phyloP scores from a whole-genome alignment of 2,329 filamentous ascomycete species.

The Aspergillus japonicus region DNA sequence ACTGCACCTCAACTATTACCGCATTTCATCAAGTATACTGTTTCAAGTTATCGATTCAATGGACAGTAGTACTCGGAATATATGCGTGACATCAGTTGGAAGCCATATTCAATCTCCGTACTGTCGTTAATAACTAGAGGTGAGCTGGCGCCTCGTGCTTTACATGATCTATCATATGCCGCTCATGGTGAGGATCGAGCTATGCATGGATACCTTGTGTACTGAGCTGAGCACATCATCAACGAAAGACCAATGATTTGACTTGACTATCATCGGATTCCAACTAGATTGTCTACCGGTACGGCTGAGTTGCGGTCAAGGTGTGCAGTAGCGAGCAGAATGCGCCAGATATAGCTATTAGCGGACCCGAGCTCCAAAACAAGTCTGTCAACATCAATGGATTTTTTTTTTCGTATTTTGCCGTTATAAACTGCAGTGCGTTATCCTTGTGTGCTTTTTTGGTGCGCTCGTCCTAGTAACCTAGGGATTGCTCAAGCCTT shows the following conservation, averaged over 20 bases:
- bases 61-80: too few relatives aligned
- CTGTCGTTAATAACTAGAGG: not conserved
- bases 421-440: conserved; percentile 13
- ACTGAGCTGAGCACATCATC: not conserved
- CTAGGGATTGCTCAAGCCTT: conserved; percentile 14
- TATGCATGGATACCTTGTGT: not conserved
- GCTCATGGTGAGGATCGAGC: not conserved
- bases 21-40: too few relatives aligned
- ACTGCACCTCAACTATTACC: not conserved
- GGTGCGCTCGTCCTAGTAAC: conserved; percentile 13
- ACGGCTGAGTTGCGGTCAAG: not conserved
- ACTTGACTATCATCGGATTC: too few relatives aligned
- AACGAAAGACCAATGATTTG: too few relatives aligned
- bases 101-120: not conserved
- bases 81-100: too few relatives aligned
- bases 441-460: conserved; percentile 15
- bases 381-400: conserved; percentile 11
- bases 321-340: not conserved
- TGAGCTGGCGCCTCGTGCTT: not conserved
- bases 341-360: not conserved
- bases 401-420: conserved; percentile 18
- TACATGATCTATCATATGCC: not conserved
- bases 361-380: not conserved
- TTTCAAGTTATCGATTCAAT: too few relatives aligned
- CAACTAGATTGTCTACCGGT: not conserved